Base-by-base conservation (phyloP, 2,329 filamentous ascomycete genomes). In the Penicillium oxalicum region DNA sequence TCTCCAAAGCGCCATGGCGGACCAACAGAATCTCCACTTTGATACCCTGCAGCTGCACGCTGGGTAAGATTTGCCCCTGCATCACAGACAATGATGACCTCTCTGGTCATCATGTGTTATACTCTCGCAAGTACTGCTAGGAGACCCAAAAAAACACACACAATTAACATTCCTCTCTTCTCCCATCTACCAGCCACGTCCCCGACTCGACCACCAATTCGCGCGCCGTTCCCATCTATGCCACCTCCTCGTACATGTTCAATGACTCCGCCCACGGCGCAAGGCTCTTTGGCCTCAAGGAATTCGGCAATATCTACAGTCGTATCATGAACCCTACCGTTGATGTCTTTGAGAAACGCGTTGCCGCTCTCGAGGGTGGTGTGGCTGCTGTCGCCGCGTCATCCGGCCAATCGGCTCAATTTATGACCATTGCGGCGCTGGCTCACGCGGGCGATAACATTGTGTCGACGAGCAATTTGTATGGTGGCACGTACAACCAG, bases 241-340 rank as follows among this genome's bases (percentile, higher is more conserved):
- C 91, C 11, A 91, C 91, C 4, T 91, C 86, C n/a, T 95, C 89
- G 63, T 98, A 77, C 72, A 83, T 82, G 45, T 98, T 98, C 81
- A 86, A 97, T 81, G 88, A 97, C 75, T 95, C 89, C 44, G 91
- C 90, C 43, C 93, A 97, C 65, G 93, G 89, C 53, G 93, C 93
- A 48, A 84, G 90, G 69, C 84, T 98, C 37, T 98, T 98, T 67
- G 88, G 89, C 66, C 87, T 98, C 70, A 94, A 97, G 76, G 90
- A 97, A 74, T 87, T 88, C 63, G 93, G 91, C 72, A 97, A 97
- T 74, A 95, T 97, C 70, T 98, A 98, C 79, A 93, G 86, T 69
- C 88, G 93, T 56, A 90, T 98, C 62, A 89, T 88, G 86, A 96
- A 97, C 72, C 91, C 91, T 2, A 97, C 91, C 0, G 86, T 91